Conservation (phyloP, 805 yeast species). For the Saccharomycopsis malanga region DNA sequence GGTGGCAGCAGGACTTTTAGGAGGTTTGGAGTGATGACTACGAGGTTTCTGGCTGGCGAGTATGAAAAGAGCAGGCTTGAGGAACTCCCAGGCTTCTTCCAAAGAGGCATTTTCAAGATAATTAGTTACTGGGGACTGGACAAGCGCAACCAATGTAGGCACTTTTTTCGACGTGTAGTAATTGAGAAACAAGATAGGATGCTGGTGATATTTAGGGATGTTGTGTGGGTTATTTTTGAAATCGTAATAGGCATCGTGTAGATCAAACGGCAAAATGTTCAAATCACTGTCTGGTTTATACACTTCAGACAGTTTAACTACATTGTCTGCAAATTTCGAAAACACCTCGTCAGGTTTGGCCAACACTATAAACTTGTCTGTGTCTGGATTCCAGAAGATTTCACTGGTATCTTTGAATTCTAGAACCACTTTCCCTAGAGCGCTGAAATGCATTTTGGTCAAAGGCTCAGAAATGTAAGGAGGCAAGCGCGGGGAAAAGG, state of each 20-base stretch:
- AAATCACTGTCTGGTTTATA: constrained; percentile 13
- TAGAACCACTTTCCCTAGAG: constrained; percentile 65
- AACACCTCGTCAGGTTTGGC: constrained; percentile 31
- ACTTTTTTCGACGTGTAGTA: constrained; percentile 40
- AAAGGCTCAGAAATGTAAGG: constrained; percentile 37
- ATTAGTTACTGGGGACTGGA: constrained; percentile 70
- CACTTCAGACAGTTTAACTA: neutral
- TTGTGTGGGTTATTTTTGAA: constrained; percentile 21
- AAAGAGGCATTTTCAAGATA: constrained; percentile 37
- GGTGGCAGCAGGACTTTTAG: constrained; percentile 14
- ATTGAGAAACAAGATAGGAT: constrained; percentile 59
- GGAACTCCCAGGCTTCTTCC: constrained; percentile 47
- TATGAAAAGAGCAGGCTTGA: constrained; percentile 45
- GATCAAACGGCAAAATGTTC: constrained; percentile 9
- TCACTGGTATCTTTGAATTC: constrained; percentile 45
- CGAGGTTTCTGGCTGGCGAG: constrained; percentile 22
- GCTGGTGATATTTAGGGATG: constrained; percentile 43
- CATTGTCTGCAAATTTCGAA: constrained; percentile 14
- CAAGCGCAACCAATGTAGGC: constrained; percentile 56
- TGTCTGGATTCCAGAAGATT: constrained; percentile 51
- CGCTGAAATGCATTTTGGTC: constrained; percentile 48
- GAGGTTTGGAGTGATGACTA: constrained; percentile 3
- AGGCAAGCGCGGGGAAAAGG: constrained; percentile 53
- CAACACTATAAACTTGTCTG: constrained; percentile 43
- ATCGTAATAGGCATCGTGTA: constrained; percentile 20